Base-by-base conservation (phyloP, 176 grass and related monocot genomes). In the Zoysia japonica region DNA sequence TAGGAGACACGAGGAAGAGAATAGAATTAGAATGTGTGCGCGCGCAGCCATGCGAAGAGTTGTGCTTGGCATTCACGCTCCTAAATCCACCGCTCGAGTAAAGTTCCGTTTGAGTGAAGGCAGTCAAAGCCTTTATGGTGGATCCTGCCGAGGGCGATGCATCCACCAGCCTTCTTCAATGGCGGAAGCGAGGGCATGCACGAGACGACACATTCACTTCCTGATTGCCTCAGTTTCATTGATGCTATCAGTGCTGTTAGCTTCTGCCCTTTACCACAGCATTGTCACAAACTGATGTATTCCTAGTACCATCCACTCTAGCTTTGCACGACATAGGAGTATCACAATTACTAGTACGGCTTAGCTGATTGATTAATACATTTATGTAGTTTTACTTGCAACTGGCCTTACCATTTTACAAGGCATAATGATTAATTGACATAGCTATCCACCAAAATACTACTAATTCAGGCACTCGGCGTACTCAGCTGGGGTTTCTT, bases 161-260 rank as follows among this genome's bases (percentile, higher is more conserved):
- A 80, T 73, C 75, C 14, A 79, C 45, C 38, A 9, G 80, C 50
- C 73, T 75, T 85, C 86, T 83, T 93, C 86, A 87, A 78, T 84
- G 60, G 72, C 73, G 20, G 12, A 37, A 70, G 55, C 68, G n/a
- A 43, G 62, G 19, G 38, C 61, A 40, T 64, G 76, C 55, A 42
- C 65, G 52, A 80, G 85, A 84, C 84, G 74, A 64, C 16, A 45
- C 71, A 67, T 77, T 89, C 60, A 80, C 66, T 87, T 49, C 49
- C 47, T 73, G 71, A 84, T 73, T 84, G 63, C 72, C 72, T 80
- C 83, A 84, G 75, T 84, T 83, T 89, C 90, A 92, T 78, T 89
- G 70, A 84, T 80, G 64, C 20, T 51, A 40, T 43, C 68, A 61
- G 43, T n/a, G 70, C 77, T 69, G 71, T 36, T 69, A 7, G 45